phyloP scores from a whole-genome alignment of 2,329 filamentous ascomycete genomes.

The Talaromyces atroroseus region DNA sequence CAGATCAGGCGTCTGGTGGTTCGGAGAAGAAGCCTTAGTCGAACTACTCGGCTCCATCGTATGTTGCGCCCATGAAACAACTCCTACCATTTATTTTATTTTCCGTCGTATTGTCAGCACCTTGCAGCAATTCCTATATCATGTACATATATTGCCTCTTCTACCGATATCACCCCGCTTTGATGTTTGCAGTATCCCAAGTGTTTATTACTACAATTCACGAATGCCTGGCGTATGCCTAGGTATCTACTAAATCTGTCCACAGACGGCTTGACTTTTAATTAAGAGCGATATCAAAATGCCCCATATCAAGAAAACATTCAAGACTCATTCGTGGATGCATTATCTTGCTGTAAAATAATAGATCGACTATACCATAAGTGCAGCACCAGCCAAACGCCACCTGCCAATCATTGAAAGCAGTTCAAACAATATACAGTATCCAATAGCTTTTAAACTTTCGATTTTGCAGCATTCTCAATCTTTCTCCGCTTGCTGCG shows the following conservation, averaged over 20 bases:
- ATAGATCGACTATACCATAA: background rate
- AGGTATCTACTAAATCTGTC: too few relatives aligned
- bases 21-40: slow-evolving; percentile 2
- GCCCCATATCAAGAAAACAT: background rate
- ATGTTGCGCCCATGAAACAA: background rate
- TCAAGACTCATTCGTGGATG: slow-evolving; percentile 1
- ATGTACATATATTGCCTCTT: background rate
- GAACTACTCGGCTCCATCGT: background rate
- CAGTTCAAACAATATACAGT: slow-evolving; percentile 1
- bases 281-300: background rate
- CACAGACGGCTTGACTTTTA: too few relatives aligned
- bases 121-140: background rate
- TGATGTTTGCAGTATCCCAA: background rate
- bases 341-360: background rate
- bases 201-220: background rate
- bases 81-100: background rate
- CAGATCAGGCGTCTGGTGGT: background rate
- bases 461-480: slow-evolving; percentile 51
- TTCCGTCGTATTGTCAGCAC: background rate
- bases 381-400: slow-evolving; percentile 4
- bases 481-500: slow-evolving; percentile 85
- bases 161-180: background rate
- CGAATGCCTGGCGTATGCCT: too few relatives aligned
- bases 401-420: background rate
- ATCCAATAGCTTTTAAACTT: slow-evolving; percentile 19